These are phyloP conservation scores for Raffaelea ambrosiae DNA, from an alignment of 2,329 filamentous ascomycete genomes.

Conservation along the genomic window DNA sequence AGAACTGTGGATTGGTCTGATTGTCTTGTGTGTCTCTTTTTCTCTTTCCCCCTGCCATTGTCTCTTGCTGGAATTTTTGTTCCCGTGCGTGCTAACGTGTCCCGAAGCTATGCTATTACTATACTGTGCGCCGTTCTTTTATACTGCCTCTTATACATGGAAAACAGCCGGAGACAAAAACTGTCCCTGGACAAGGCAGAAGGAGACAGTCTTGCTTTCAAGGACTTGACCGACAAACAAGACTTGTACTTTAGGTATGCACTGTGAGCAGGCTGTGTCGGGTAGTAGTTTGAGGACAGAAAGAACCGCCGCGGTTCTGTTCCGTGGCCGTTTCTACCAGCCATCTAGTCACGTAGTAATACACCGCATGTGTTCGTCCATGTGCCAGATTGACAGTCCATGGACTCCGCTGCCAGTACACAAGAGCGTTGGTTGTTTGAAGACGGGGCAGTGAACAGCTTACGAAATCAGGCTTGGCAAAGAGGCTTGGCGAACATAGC, in stretches of 20 bases:
- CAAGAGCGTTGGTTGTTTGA: neutral
- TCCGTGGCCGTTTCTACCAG: neutral
- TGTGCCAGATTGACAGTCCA: neutral
- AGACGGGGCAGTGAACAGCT: no score
- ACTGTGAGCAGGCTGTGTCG: slow-evolving; percentile 19
- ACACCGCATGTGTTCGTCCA: neutral
- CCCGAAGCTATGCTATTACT: slow-evolving; percentile 55
- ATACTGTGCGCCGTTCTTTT: slow-evolving; percentile 47
- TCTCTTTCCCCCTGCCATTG: neutral
- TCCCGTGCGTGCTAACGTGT: neutral
- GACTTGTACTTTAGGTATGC: slow-evolving; percentile 60
- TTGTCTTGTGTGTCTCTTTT: slow-evolving; percentile 38
- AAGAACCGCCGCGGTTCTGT: neutral
- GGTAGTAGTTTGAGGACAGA: neutral
- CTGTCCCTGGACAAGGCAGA: slow-evolving; percentile 49
- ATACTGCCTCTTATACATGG: slow-evolving; percentile 49
- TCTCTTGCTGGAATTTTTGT: neutral
- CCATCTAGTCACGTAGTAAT: neutral
- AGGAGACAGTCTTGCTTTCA: slow-evolving; percentile 55
- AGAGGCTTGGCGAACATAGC: no score
- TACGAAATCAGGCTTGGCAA: no score
- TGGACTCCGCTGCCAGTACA: no score
- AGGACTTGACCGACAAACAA: slow-evolving; percentile 60
- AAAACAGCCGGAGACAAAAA: slow-evolving; percentile 46
- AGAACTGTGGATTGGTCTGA: slow-evolving; percentile 60